Percentiles rank a stretch among this genome's conserved stretches.
phyloP scores from a whole-genome alignment of 345 rosid genomes.

The Clausena lansium region DNA sequence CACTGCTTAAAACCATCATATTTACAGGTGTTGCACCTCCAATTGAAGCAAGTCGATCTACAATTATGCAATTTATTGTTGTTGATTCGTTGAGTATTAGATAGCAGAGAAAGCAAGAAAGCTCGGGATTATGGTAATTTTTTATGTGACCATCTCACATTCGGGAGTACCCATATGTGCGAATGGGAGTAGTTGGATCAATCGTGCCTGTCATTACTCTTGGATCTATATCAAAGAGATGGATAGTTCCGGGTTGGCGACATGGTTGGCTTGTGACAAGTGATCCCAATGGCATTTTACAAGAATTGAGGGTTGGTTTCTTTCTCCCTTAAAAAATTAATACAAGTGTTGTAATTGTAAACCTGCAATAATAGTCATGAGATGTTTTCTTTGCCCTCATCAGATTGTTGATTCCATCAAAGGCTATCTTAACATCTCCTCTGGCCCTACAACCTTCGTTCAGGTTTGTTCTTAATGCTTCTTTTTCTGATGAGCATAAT shows the following conservation, averaged over 20 bases:
- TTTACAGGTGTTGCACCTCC: no score
- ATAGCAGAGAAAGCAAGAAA: conserved; percentile 54
- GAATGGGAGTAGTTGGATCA: conserved; percentile 59
- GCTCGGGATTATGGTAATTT: conserved; percentile 51
- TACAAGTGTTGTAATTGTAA: no score
- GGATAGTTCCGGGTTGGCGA: conserved; percentile 75
- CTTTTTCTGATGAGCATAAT: no score
- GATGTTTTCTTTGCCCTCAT: neutral
- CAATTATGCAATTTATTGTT: no score
- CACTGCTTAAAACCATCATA: no score
- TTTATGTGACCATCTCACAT: conserved; percentile 52
- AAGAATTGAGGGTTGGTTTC: conserved; percentile 34
- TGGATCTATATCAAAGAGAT: conserved; percentile 65
- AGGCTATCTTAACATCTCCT: conserved; percentile 1
- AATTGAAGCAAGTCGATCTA: no score
- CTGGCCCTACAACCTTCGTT: conserved; percentile 49
- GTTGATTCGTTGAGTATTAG: conserved; percentile 21
- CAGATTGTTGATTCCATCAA: conserved; percentile 30
- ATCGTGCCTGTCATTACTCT: conserved; percentile 56
- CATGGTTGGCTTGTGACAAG: conserved; percentile 56
- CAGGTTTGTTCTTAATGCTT: conserved; percentile 37
- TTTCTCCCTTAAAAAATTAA: neutral
- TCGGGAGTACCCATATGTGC: conserved; percentile 53
- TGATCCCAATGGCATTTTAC: conserved; percentile 47
- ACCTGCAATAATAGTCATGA: neutral